Evolutionary conservation across 257 asterid species (phyloP), one percentile per base, ranked within the genome.

Genomic region (Jasminum sambac): DNA sequence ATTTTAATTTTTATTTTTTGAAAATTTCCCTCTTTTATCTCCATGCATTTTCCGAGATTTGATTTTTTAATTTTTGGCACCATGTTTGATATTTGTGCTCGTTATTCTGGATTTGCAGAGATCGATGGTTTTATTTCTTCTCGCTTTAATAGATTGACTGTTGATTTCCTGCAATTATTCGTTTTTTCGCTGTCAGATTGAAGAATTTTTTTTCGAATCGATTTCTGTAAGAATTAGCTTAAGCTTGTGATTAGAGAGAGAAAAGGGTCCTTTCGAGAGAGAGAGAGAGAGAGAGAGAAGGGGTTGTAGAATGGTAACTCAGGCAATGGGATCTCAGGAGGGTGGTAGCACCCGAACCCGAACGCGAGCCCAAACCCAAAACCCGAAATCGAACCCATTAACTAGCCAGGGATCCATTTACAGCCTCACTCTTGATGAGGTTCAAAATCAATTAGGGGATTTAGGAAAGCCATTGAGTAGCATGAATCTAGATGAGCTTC

Each of bases 401-500:
- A 72, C 81, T 30, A 74, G 95, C 69, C 89, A 90, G 79, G 95
- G 96, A 19, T 92, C 98, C 6, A 23, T 90, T 38, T 88, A 90
- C 79, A 87, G 79, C 71, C 96, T 92, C 82, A 92, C 98, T 64
- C 95, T 92, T 70, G 98, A 92, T 72, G 96, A 92, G 86, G 97
- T 93, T 66, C 96, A 89, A 69, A 86, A 77, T 61, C 96, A 93
- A 66, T 85, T 93, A 63, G 88, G 96, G 71, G 94, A 89, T 84
- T 70, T 86, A 50, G 94, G 89, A 67, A 90, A 87, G 73, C 96
- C 97, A 58, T 79, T 93, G 2, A 79, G 85, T 69, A 89, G 90
- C 69, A 90, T 93, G 98, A 90, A 93, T 79, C 90, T 93, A 42
- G 96, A 93, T 79, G 98, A 93, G 85, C 95, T 90, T 78, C 84